Base-by-base conservation (phyloP, 2,329 filamentous ascomycete species). In the Fusarium xyrophilum region DNA sequence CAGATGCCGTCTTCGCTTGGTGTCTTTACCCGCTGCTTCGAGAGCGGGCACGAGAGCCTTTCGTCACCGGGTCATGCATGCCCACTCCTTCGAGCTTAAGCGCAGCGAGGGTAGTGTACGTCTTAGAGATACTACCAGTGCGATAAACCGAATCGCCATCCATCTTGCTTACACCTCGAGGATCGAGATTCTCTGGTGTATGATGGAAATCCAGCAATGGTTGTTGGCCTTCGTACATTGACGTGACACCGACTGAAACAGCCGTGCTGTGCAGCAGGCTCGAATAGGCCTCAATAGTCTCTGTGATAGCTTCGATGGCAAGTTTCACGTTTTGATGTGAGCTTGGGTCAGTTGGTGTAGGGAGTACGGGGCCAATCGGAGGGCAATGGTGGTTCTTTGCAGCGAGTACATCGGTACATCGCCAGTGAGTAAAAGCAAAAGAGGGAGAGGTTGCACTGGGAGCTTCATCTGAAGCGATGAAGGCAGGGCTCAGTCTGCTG, bases 331-430 rank as follows among this genome's bases (percentile, higher is more conserved):
- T 38, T 32, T 28, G 11, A n/a, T 32, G 35, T 10, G 52, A 51
- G 32, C 59, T 42, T 21, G 47, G 61, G 15, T 35, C 23, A 1
- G 27, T 58, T 7, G 61, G 61, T 14, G 46, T 35, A 11, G 59
- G 61, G 17, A 63, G 59, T 15, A 63, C 59, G 2, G 59, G 33
- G 1, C 61, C 61, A 19, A 63, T 33, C 6, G 59, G 59, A 15
- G 61, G 61, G 5, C 61, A 64, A 19, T 64, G 61, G 12, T 63
- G 27, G 12, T 56, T 63, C 35, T 64, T 64, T 38, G 59, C 59
- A 51, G 60, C 48, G 12, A 62, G 25, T 12, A 17, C 60, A 55
- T 61, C 15, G 42, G 25, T 12, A 17, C 60, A 55, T 61, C 15
- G 42, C 42, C 12, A 27, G 23, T 44, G 39, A 63, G 15, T 15